These are phyloP conservation scores for Coemansia sp. DNA, from an alignment of 192 early-diverging fungal species.

Conservation along the genomic window DNA sequence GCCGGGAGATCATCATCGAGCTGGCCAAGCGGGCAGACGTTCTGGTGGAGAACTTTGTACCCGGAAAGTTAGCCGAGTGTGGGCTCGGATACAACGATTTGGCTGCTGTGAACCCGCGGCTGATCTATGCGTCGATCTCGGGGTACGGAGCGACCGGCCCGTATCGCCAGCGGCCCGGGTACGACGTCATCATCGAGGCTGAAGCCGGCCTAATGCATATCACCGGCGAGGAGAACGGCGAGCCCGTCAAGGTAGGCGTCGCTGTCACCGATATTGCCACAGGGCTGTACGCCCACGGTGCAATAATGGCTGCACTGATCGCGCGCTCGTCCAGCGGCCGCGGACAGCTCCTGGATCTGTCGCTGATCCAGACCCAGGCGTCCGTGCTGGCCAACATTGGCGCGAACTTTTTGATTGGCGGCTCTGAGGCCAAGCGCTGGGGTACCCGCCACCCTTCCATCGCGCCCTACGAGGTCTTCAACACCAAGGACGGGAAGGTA, in stretches of 20 bases:
- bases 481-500: slow-evolving; percentile 74
- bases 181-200: slow-evolving; percentile 88
- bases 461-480: slow-evolving; percentile 90
- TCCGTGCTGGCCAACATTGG: slow-evolving; percentile 89
- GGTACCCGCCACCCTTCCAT: slow-evolving; percentile 90
- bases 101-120: slow-evolving; percentile 65
- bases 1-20: slow-evolving; percentile 65
- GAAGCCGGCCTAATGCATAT: slow-evolving; percentile 97
- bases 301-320: slow-evolving; percentile 86
- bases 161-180: slow-evolving; percentile 77
- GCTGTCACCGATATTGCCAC: slow-evolving; percentile 87
- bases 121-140: slow-evolving; percentile 85
- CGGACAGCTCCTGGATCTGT: slow-evolving; percentile 89
- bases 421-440: slow-evolving; percentile 77
- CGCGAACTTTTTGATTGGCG: slow-evolving; percentile 82
- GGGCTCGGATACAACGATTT: slow-evolving; percentile 80
- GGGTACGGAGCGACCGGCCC: slow-evolving; percentile 91
- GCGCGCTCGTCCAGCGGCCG: slow-evolving; percentile 62
- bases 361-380: slow-evolving; percentile 86
- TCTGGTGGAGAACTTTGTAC: slow-evolving; percentile 90
- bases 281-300: slow-evolving; percentile 87
- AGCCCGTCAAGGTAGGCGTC: slow-evolving; percentile 94
- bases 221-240: slow-evolving; percentile 81
- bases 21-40: slow-evolving; percentile 76
- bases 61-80: slow-evolving; percentile 78